Percentiles rank a stretch among this genome's conserved stretches.
Conservation (phyloP, 2,329 filamentous ascomycete genomes). For the Colletotrichum tropicicola region DNA sequence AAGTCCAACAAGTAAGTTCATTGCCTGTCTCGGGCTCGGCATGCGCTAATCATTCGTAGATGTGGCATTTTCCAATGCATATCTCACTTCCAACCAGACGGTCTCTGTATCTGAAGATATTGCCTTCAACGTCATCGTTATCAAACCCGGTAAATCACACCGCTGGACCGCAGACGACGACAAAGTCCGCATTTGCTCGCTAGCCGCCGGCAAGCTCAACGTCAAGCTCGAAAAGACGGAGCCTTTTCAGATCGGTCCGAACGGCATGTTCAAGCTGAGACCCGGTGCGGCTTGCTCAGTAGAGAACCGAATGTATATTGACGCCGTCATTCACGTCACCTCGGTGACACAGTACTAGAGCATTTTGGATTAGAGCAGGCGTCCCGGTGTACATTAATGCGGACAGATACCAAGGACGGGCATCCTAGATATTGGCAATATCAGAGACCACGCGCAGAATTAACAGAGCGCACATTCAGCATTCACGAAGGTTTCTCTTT, state of each 20-base stretch:
- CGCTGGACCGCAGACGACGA: constrained; percentile 39
- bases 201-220: constrained; percentile 51
- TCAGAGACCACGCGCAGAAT: not conserved
- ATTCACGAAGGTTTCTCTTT: too few relatives aligned
- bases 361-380: not conserved
- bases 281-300: constrained; percentile 47
- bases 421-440: not conserved
- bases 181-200: constrained; percentile 48
- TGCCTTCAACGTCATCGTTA: constrained; percentile 48
- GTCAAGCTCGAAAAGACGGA: constrained; percentile 44
- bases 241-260: constrained; percentile 51
- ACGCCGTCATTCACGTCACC: constrained; percentile 53
- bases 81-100: constrained; percentile 46
- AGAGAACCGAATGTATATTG: constrained; percentile 53
- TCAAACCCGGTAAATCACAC: constrained; percentile 48
- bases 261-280: constrained; percentile 54
- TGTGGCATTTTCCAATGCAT: constrained; percentile 53
- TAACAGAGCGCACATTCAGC: too few relatives aligned
- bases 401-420: not conserved
- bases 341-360: constrained; percentile 34
- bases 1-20: constrained; percentile 44
- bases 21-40: too few relatives aligned
- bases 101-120: constrained; percentile 47
- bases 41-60: constrained; percentile 37
- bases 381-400: not conserved